phyloP scores from a whole-genome alignment of 148 eudicot species.

The Rhododendron vialii region DNA sequence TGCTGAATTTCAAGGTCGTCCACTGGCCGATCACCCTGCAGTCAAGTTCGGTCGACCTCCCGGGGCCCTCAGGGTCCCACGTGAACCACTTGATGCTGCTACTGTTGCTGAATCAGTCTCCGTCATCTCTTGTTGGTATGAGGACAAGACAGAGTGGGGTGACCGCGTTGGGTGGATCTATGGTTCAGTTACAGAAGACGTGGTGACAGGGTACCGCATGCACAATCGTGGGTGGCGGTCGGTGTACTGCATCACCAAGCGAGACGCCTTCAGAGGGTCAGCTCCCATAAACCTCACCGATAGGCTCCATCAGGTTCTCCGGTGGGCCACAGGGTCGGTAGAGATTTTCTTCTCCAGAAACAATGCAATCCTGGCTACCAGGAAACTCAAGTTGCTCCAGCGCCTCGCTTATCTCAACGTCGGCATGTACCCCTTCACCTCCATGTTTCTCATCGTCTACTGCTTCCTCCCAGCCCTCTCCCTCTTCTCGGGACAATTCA shows the following conservation, averaged over 20 bases:
- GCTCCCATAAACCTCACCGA: constrained; percentile 92
- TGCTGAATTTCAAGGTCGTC: constrained; percentile 89
- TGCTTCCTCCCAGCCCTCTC: constrained; percentile 95
- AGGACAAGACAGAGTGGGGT: constrained; percentile 98
- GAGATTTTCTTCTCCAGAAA: constrained; percentile 91
- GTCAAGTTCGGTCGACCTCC: constrained; percentile 90
- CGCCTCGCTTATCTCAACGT: constrained; percentile 89
- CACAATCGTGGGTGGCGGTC: constrained; percentile 98
- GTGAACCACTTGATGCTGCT: constrained; percentile 76
- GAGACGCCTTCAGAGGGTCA: constrained; percentile 85
- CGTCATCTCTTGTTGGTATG: constrained; percentile 96
- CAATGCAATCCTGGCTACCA: constrained; percentile 61
- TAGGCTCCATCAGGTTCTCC: constrained; percentile 87
- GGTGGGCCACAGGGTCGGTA: constrained; percentile 96
- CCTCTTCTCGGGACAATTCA: constrained; percentile 80
- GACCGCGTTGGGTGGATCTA: constrained; percentile 96
- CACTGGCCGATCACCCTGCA: constrained; percentile 85
- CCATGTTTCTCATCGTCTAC: constrained; percentile 65
- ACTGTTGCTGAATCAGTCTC: constrained; percentile 91
- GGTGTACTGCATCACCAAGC: constrained; percentile 78
- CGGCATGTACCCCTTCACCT: constrained; percentile 87
- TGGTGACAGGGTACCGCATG: constrained; percentile 91
- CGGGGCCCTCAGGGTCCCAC: constrained; percentile 64
- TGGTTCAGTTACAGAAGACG: constrained; percentile 94
- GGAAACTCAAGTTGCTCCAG: constrained; percentile 48